Evolutionary conservation across 1,284 basidiomycete genomes (phyloP).

Genomic region (Retiboletus fuscus): DNA sequence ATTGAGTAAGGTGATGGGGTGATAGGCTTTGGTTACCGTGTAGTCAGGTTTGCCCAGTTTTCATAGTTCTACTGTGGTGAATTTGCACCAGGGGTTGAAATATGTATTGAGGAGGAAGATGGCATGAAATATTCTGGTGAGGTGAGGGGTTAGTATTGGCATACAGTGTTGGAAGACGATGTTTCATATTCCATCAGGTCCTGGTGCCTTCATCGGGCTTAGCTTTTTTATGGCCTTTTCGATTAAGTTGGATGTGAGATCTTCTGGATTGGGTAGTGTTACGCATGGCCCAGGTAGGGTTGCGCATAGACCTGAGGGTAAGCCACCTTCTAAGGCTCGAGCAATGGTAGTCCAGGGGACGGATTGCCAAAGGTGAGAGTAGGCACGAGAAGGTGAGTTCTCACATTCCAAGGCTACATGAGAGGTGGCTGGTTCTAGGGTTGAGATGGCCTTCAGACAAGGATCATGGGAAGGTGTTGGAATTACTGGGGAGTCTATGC

Average conservation of each 20-base stretch:
- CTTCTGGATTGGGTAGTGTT: background rate
- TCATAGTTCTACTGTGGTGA: background rate
- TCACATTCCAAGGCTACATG: too few relatives aligned
- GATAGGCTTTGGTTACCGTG: background rate
- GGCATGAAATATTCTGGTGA: background rate
- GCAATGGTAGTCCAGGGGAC: too few relatives aligned
- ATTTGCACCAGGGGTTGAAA: slow-evolving; percentile 1
- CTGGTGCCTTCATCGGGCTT: slow-evolving; percentile 18
- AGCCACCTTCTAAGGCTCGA: too few relatives aligned
- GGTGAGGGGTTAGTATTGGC: slow-evolving; percentile 51
- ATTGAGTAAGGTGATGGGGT: slow-evolving; percentile 12
- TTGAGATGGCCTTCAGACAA: too few relatives aligned
- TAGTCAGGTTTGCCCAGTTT: slow-evolving; percentile 5
- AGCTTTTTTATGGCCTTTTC: background rate
- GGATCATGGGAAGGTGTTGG: too few relatives aligned
- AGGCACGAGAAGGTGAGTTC: too few relatives aligned
- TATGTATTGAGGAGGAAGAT: slow-evolving; percentile 34
- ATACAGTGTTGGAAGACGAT: slow-evolving; percentile 48
- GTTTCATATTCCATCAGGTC: slow-evolving; percentile 26
- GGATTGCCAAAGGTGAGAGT: too few relatives aligned
- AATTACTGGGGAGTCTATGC: too few relatives aligned
- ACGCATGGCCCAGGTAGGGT: too few relatives aligned
- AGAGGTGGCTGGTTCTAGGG: too few relatives aligned
- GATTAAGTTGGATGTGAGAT: background rate
- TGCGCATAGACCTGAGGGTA: too few relatives aligned